Percentiles rank a stretch among this genome's conserved stretches.
Evolutionary conservation across 805 yeast genomes (phyloP).

Genomic region (Candida silvatica): DNA sequence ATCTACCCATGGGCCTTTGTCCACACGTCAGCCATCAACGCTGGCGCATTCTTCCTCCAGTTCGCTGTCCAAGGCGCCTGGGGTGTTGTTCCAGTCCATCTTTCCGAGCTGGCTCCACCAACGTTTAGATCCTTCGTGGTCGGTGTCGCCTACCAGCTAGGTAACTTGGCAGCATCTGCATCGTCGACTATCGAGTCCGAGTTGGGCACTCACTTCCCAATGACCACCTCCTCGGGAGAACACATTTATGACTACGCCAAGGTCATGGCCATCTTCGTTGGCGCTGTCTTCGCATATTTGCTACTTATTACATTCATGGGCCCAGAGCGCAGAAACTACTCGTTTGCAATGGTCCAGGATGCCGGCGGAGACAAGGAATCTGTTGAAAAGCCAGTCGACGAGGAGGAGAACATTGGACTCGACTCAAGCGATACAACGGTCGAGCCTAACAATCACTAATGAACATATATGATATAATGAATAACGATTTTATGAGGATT

Average conservation of each 20-base stretch:
- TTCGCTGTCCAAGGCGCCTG: constrained; percentile 62
- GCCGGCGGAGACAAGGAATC: constrained; percentile 10
- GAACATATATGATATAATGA: neutral
- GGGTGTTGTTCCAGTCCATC: constrained; percentile 59
- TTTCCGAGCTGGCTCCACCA: constrained; percentile 54
- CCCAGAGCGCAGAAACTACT: constrained; percentile 41
- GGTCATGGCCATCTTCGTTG: constrained; percentile 62
- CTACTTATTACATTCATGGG: constrained; percentile 44
- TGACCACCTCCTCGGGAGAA: constrained; percentile 23
- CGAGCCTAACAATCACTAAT: too few relatives aligned
- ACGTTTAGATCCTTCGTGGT: constrained; percentile 54
- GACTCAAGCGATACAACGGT: neutral
- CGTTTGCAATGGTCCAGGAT: constrained; percentile 10
- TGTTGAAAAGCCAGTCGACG: neutral
- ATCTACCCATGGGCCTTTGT: constrained; percentile 58
- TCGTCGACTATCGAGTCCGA: constrained; percentile 60
- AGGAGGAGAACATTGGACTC: constrained; percentile 11
- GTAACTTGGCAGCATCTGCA: constrained; percentile 60
- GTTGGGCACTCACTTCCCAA: constrained; percentile 48
- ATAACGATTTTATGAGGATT: neutral
- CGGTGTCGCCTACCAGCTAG: constrained; percentile 60
- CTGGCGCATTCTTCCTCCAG: constrained; percentile 55
- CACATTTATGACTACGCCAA: constrained; percentile 40
- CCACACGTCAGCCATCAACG: constrained; percentile 37
- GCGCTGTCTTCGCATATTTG: constrained; percentile 49